Base-by-base conservation (phyloP, 192 early-diverging fungal genomes). In the Gonapodya prolifera region DNA sequence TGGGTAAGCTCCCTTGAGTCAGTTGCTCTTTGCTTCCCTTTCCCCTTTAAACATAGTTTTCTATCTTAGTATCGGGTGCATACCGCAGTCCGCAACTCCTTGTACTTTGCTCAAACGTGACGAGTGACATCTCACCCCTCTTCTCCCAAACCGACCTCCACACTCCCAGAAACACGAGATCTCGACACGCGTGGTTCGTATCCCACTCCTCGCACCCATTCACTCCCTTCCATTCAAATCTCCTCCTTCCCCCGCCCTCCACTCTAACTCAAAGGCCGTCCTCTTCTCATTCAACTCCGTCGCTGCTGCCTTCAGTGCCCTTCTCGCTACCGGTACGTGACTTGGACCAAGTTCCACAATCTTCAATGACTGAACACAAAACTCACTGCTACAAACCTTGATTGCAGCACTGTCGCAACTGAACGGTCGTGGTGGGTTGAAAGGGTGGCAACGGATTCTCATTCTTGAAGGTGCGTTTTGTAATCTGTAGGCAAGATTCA, bases 391-490 rank as follows among this genome's bases (percentile, higher is more conserved):
- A n/a, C n/a, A n/a, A n/a, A n/a, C n/a, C 45, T 61, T 61, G 45
- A 61, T 61, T 61, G 23, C 45, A 61, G 45, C 45, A 16, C 45
- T 73, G 8, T 16, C 71, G 8, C 13, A 30, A 8, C 13, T 73
- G 31, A 73, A 73, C 71, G 71, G 71, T 32, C 18, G 2, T 13
- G 71, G 71, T 8, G 31, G 31, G 2, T 32, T 73, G 71, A 30
- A 30, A 8, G 32, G 71, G 2, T 73, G 71, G 71, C 71, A 73
- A 32, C 29, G 71, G 71, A 18, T 73, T 29, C 32, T 73, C 32
- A 73, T 73, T 32, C 71, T 73, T 32, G 71, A 73, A 32, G n/a
- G 45, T 61, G 45, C 8, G 45, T 61, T 61, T n/a, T n/a, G n/a
- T n/a, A n/a, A n/a, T n/a, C n/a, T n/a, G n/a, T n/a, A n/a, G n/a